Percentiles rank a stretch among this genome's conserved stretches.
These are phyloP conservation scores for Paecilomyces sp. DNA, from an alignment of 2,329 filamentous ascomycete genomes.

Conservation along the genomic window DNA sequence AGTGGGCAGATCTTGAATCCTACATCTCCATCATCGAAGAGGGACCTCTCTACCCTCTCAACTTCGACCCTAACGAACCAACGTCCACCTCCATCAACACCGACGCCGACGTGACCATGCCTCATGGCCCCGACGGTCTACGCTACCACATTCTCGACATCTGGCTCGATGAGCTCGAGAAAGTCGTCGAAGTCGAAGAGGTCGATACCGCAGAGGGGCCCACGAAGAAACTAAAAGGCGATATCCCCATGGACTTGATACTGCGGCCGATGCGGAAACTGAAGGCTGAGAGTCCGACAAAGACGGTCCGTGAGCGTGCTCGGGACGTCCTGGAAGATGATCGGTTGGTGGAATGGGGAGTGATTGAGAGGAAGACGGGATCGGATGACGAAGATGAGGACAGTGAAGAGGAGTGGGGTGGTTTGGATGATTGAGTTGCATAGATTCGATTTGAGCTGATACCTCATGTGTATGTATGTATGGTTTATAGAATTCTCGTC, in stretches of 20 bases:
- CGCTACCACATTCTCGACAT: slow-evolving; percentile 83
- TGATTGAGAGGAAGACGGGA: slow-evolving; percentile 32
- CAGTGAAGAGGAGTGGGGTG: slow-evolving; percentile 56
- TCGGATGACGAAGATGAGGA: slow-evolving; percentile 33
- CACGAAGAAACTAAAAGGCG: slow-evolving; percentile 25
- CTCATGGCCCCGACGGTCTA: slow-evolving; percentile 71
- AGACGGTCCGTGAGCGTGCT: slow-evolving; percentile 63
- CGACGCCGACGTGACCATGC: slow-evolving; percentile 24
- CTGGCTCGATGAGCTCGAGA: slow-evolving; percentile 84
- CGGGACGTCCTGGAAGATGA: slow-evolving; percentile 67
- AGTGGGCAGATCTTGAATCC: slow-evolving; percentile 27
- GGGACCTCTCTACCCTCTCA: slow-evolving; percentile 31
- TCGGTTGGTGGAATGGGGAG: slow-evolving; percentile 58
- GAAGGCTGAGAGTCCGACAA: slow-evolving; percentile 53
- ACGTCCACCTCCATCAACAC: slow-evolving; percentile 7
- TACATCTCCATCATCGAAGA: slow-evolving; percentile 34
- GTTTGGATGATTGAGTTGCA: slow-evolving; percentile 45
- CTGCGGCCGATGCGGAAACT: slow-evolving; percentile 39
- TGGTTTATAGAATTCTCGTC: background rate
- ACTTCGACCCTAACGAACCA: slow-evolving; percentile 24
- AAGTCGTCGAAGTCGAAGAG: slow-evolving; percentile 49
- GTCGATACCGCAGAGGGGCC: slow-evolving; percentile 23
- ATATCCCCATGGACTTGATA: slow-evolving; percentile 33
- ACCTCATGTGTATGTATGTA: background rate
- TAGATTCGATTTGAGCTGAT: slow-evolving; percentile 20